phyloP scores from a whole-genome alignment of 306 rosid genomes.

The Myrica gale region DNA sequence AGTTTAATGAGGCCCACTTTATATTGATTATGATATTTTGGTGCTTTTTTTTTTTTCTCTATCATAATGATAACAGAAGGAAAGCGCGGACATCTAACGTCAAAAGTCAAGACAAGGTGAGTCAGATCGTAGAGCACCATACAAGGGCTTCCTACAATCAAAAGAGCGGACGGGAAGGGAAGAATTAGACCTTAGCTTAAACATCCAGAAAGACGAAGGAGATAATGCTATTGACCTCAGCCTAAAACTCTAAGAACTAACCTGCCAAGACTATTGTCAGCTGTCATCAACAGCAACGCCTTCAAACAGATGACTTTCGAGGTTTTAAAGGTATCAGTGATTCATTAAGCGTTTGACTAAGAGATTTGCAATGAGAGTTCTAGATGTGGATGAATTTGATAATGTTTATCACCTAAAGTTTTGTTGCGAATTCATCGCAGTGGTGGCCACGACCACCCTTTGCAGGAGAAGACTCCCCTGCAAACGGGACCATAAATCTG shows the following conservation, averaged over 20 bases:
- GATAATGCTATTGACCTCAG: slow-evolving; percentile 44
- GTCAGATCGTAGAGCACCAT: slow-evolving; percentile 25
- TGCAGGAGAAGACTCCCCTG: too few relatives aligned
- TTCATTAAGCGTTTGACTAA: not conserved
- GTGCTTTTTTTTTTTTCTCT: not conserved
- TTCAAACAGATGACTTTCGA: not conserved
- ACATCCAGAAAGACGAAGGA: slow-evolving; percentile 30
- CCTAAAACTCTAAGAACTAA: slow-evolving; percentile 44
- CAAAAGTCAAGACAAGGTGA: slow-evolving; percentile 30
- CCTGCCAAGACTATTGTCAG: not conserved
- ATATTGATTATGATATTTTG: not conserved
- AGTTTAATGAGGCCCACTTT: not conserved
- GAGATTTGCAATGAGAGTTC: not conserved
- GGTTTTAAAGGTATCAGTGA: not conserved
- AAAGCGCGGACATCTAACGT: slow-evolving; percentile 19
- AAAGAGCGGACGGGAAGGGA: slow-evolving; percentile 16
- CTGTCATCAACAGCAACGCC: too few relatives aligned
- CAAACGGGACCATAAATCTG: too few relatives aligned
- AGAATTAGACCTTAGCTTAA: slow-evolving; percentile 15
- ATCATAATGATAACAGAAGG: slow-evolving; percentile 22
- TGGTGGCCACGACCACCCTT: too few relatives aligned
- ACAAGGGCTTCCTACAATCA: slow-evolving; percentile 39
- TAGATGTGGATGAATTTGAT: not conserved
- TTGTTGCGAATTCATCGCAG: not conserved
- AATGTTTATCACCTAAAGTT: not conserved